Base-by-base conservation (phyloP, 768 basidiomycete species). In the Mycena vulgaris region DNA sequence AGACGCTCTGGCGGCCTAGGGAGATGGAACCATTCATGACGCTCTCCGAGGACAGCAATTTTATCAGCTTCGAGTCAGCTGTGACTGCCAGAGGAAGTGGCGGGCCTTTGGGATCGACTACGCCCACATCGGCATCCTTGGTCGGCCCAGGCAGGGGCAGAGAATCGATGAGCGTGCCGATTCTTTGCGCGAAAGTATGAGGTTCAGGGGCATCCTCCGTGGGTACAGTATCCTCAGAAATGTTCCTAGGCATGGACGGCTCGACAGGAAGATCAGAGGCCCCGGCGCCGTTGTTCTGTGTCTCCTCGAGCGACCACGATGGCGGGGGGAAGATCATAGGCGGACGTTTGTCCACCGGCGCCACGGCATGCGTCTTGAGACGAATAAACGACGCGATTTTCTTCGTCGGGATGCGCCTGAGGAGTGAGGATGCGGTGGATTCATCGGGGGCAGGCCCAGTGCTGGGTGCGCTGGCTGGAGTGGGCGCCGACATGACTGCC, bases 11-110 rank as follows among this genome's bases (percentile, higher is more conserved):
- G 39, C 79, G 77, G 23, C 71, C 69, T 23, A 73, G 71, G 35
- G 74, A 71, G 42, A 82, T 76, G 25, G 83, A 82, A 13, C 91
- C 88, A 60, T 89, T 90, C 90, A 93, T 92, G n/a, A 89, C 78
- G n/a, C 84, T 80, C 65, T 91, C 85, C 1, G 89, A 88, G 17
- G 88, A 87, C 33, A 93, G 80, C 67, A 88, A 81, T 35, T 83
- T 78, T 49, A 89, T 80, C 37, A 89, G 80, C 57, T 84, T 81
- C 5, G 85, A 78, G 73, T 91, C 90, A 25, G 40, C 35, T 19
- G 63, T 63, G 42, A 73, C 60, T 0, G 60, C 30, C 11, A 61
- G 35, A 25, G 74, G 64, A 11, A 74, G 42, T 6, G 83, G 83
- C n/a, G 85, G 79, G 13, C 81, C 79, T 30, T 75, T 76, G 14